Evolutionary conservation across 1,284 basidiomycete genomes (phyloP).

Genomic region (Papiliotrema flavescens): DNA sequence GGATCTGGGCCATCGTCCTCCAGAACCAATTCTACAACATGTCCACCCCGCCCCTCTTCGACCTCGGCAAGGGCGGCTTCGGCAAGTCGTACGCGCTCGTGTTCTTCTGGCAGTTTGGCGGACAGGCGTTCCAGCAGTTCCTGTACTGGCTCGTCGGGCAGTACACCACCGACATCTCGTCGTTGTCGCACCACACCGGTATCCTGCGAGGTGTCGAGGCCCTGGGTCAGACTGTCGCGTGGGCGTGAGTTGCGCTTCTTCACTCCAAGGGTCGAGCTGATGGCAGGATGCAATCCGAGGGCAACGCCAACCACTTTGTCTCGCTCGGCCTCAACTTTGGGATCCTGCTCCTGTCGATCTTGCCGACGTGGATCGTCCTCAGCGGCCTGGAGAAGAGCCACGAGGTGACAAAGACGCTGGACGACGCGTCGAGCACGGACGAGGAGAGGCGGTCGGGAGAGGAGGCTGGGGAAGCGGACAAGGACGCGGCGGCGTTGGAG

Average conservation of each 20-base stretch:
- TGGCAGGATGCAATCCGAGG: constrained; percentile 23
- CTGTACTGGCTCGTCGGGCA: constrained; percentile 30
- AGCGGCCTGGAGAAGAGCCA: constrained; percentile 18
- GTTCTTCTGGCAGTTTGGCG: constrained; percentile 27
- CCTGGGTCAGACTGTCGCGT: constrained; percentile 27
- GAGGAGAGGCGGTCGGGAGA: background rate
- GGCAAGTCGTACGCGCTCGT: constrained; percentile 21
- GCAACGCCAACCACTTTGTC: constrained; percentile 27
- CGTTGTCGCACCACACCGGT: constrained; percentile 20
- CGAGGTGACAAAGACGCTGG: constrained; percentile 10
- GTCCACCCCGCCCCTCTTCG: constrained; percentile 14
- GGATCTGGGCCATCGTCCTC: constrained; percentile 33
- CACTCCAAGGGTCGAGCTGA: background rate
- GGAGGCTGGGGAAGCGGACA: no score
- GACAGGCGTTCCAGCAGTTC: constrained; percentile 30
- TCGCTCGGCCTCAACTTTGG: constrained; percentile 29
- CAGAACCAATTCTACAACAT: constrained; percentile 22
- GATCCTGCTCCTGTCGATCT: constrained; percentile 17
- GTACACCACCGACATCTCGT: constrained; percentile 22
- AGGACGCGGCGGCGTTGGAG: no score
- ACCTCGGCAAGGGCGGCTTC: constrained; percentile 27
- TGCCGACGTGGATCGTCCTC: constrained; percentile 26
- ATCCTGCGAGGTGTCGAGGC: constrained; percentile 28
- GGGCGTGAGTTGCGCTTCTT: constrained; percentile 22
- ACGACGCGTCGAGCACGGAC: background rate